Conservation (phyloP, 2,329 filamentous ascomycete species). For the Cordyceps farinosa region DNA sequence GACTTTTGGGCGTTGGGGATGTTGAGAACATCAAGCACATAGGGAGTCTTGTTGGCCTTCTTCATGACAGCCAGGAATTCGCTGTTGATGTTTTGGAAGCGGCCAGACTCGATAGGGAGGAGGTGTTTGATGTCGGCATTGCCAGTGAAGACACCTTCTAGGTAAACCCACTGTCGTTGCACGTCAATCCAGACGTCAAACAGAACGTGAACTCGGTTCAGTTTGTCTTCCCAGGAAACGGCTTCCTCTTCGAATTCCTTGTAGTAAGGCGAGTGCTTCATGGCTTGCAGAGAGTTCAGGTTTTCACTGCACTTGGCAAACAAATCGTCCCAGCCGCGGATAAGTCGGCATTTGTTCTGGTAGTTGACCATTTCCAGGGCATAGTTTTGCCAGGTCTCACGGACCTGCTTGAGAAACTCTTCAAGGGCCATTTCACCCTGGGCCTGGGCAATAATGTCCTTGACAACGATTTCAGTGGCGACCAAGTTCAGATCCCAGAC, state of each 20-base stretch:
- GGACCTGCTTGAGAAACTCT: constrained; percentile 93
- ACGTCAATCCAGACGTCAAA: constrained; percentile 99
- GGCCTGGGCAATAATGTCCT: constrained; percentile 90
- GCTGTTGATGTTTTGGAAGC: constrained; percentile 99
- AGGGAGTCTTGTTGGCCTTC: constrained; percentile 95
- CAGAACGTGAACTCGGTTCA: constrained; percentile 93
- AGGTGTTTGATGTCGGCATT: constrained; percentile 99
- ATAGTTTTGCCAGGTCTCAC: constrained; percentile 96
- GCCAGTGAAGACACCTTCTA: constrained; percentile 97
- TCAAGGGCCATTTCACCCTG: constrained; percentile 98
- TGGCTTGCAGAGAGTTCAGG: constrained; percentile 92
- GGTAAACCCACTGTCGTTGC: constrained; percentile 99
- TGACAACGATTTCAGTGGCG: constrained; percentile 81
- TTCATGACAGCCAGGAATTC: constrained; percentile 99
- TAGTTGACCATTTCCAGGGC: constrained; percentile 92
- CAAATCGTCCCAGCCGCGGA: constrained; percentile 95
- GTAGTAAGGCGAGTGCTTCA: constrained; percentile 98
- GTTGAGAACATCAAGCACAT: constrained; percentile 90
- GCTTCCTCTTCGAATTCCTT: constrained; percentile 99
- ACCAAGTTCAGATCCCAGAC: constrained; percentile 96
- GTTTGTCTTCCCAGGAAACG: constrained; percentile 92
- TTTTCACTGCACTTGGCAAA: constrained; percentile 99
- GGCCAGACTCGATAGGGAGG: constrained; percentile 89
- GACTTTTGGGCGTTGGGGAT: constrained; percentile 96
- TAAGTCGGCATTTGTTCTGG: constrained; percentile 95